Conservation (phyloP, 352 stramenopile species). For the Pythium periplocum region DNA sequence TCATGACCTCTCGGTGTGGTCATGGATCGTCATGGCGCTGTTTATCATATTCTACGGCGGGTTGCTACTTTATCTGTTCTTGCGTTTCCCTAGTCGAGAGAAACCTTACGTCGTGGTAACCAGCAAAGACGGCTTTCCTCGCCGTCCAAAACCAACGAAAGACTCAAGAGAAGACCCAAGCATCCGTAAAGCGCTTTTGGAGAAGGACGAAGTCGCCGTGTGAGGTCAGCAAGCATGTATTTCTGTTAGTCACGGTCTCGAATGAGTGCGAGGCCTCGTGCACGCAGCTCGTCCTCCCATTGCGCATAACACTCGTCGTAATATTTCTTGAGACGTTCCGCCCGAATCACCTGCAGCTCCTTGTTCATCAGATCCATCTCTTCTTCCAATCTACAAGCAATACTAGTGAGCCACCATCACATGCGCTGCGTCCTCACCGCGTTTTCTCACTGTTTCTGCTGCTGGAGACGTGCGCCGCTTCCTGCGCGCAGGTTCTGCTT, state of each 20-base stretch:
- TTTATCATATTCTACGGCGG: slow-evolving; percentile 27
- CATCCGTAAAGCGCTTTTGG: too few relatives aligned
- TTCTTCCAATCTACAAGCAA: slow-evolving; percentile 38
- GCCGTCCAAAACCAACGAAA: too few relatives aligned
- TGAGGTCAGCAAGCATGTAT: too few relatives aligned
- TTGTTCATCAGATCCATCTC: slow-evolving; percentile 79
- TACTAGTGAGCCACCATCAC: neutral
- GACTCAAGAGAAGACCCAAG: too few relatives aligned
- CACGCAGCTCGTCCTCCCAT: slow-evolving; percentile 70
- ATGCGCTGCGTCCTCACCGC: neutral
- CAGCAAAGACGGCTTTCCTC: too few relatives aligned
- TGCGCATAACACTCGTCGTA: slow-evolving; percentile 74
- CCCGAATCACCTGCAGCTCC: slow-evolving; percentile 54
- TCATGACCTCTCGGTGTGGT: slow-evolving; percentile 20
- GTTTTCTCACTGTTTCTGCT: slow-evolving; percentile 44
- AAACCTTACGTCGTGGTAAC: too few relatives aligned
- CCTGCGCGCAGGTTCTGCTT: slow-evolving; percentile 60
- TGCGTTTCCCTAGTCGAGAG: too few relatives aligned
- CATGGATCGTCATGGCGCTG: slow-evolving; percentile 11
- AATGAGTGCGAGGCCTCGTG: slow-evolving; percentile 63
- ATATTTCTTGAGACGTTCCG: slow-evolving; percentile 63
- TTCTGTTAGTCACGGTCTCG: slow-evolving; percentile 51
- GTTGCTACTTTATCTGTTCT: slow-evolving; percentile 49
- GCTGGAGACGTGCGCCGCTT: slow-evolving; percentile 40
- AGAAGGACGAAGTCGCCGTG: too few relatives aligned